These are phyloP conservation scores for Hevea brasiliensis DNA, from an alignment of 345 rosid species.

Conservation along the genomic window DNA sequence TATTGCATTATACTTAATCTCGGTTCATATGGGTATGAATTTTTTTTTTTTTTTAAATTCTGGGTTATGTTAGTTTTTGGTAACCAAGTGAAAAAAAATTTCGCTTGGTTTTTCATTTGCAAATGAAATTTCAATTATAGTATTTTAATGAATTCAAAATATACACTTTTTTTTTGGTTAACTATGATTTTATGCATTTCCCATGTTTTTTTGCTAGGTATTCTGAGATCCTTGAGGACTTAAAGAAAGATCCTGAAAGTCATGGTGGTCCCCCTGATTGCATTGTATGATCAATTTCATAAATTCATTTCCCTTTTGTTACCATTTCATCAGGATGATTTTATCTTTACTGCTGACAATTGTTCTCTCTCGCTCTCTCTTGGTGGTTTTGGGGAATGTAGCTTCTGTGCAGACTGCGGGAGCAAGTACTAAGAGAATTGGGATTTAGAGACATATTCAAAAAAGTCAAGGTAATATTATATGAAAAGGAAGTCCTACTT, in stretches of 20 bases:
- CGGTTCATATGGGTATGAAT: neutral
- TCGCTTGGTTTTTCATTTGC: neutral
- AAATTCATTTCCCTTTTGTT: neutral
- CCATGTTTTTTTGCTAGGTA: conserved; percentile 49
- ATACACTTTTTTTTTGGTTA: neutral
- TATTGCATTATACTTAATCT: neutral
- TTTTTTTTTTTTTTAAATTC: too few species aligned
- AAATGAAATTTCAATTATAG: too few species aligned
- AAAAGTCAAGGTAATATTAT: conserved; percentile 66
- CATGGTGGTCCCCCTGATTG: conserved; percentile 97
- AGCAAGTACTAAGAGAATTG: conserved; percentile 81
- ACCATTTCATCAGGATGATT: neutral
- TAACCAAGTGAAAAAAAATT: neutral
- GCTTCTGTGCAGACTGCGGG: conserved; percentile 93
- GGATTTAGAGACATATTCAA: conserved; percentile 98
- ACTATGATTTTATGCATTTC: neutral
- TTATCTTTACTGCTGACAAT: neutral
- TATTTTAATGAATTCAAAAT: neutral
- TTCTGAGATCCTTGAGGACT: conserved; percentile 73
- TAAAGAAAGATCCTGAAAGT: conserved; percentile 94
- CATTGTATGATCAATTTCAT: conserved; percentile 46
- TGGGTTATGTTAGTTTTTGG: too few species aligned
- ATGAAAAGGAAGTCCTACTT: neutral
- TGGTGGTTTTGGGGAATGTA: conserved; percentile 26
- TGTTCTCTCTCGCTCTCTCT: neutral